Evolutionary conservation across 345 rosid genomes (phyloP).

Genomic region (Gossypium rotundifolium): DNA sequence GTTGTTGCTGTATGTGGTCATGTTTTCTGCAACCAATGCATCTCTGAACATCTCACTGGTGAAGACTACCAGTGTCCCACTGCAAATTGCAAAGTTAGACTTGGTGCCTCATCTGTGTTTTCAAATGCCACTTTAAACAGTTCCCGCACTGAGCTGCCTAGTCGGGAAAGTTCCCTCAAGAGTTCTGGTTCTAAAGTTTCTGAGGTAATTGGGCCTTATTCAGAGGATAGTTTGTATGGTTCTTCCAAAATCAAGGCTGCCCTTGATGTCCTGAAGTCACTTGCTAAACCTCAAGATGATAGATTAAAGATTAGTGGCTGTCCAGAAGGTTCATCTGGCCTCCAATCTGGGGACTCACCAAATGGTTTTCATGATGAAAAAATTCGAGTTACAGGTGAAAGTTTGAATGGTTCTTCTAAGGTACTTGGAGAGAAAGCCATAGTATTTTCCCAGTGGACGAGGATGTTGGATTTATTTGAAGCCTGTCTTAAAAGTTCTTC

Average conservation of each 20-base stretch:
- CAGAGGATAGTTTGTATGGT: conserved; percentile 27
- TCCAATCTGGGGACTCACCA: conserved; percentile 6
- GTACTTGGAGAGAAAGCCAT: conserved; percentile 71
- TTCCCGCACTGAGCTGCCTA: conserved; percentile 34
- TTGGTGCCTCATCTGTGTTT: conserved; percentile 47
- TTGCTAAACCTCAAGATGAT: conserved; percentile 37
- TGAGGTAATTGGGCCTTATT: conserved; percentile 24
- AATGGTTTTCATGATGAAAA: conserved; percentile 19
- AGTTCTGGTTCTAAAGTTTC: conserved; percentile 31
- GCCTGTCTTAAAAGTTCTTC: conserved; percentile 58
- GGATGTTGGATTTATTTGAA: conserved; percentile 89
- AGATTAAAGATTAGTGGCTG: conserved; percentile 11
- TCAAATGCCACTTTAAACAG: conserved; percentile 42
- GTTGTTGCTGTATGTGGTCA: conserved; percentile 83
- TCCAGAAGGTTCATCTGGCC: conserved; percentile 25
- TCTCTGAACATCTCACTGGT: conserved; percentile 65
- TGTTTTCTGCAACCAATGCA: conserved; percentile 92
- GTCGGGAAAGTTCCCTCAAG: conserved; percentile 22
- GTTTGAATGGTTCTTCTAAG: conserved; percentile 27
- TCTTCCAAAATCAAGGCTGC: conserved; percentile 95
- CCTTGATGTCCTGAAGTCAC: conserved; percentile 63
- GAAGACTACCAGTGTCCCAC: conserved; percentile 68
- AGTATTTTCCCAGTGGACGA: conserved; percentile 96
- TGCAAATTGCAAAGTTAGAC: conserved; percentile 54
- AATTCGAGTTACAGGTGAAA: conserved; percentile 15